Evolutionary conservation across 2,329 filamentous ascomycete genomes (phyloP), one percentile per base, ranked within the genome.

Genomic region (Fusarium odoratissimum): DNA sequence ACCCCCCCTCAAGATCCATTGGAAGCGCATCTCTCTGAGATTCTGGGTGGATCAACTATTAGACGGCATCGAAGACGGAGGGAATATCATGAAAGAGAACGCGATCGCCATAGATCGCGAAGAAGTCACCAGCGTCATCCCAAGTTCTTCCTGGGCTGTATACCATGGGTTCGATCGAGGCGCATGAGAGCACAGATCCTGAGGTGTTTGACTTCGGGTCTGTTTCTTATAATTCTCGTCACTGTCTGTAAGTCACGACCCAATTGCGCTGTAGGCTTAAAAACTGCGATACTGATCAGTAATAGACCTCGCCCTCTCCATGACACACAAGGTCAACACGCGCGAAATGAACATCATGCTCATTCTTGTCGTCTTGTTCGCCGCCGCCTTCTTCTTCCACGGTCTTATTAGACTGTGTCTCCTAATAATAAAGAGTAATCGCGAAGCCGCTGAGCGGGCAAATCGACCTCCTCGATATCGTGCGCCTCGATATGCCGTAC

Each of bases 361-460:
- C 67, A 91, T 97, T 63, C 86, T 97, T 59, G 86, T 95, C 72
- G 91, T 97, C 64, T 83, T 97, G 57, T 84, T 91, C 58, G 88
- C 91, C 38, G 91, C 92, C 4, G 89, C 95, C 73, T 90, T 97
- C 82, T 96, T 97, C 85, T 92, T 90, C 77, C 93, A 97, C 81
- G 90, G 91, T 45, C 83, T 96, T 21, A 88, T 96, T 64, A 90
- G 93, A 23, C 86, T 97, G 8, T 91, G 89, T 80, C 88, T 97
- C 82, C 81, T 92, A 52, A 81, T 92, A 19, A 82, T 91, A 60
- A 87, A 86, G 40, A 85, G 85, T 10, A 83, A 82, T 60, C 79
- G 80, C 13, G 58, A 76, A 37, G 67, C 69, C n/a, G 62, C 68
- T 41, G 54, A 71, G 48, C 67, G 74, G 23, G 67, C 72, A 56